Evolutionary conservation across 2,329 filamentous ascomycete species (phyloP).

Genomic region (Hymenoscyphus scutula): DNA sequence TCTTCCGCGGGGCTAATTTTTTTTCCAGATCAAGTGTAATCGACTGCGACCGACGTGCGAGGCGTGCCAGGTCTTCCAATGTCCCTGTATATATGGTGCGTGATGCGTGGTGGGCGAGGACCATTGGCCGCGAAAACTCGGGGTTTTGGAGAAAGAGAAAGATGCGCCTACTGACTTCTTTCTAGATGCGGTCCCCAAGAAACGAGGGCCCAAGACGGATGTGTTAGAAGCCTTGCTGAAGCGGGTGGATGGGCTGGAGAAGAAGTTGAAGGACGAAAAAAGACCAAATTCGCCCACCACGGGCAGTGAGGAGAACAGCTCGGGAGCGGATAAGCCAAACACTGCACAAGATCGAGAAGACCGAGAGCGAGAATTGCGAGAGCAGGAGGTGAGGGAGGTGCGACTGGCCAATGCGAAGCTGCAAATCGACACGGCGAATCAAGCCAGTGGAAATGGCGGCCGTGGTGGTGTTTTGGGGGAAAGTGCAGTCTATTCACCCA

Average conservation of each 20-base stretch:
- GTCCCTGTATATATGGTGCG: constrained; percentile 83
- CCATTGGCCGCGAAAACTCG: not conserved
- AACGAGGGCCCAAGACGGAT: constrained; percentile 86
- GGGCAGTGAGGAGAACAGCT: constrained; percentile 15
- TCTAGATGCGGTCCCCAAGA: constrained; percentile 82
- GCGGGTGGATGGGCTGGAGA: constrained; percentile 80
- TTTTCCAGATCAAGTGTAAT: constrained; percentile 82
- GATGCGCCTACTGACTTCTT: constrained; percentile 14
- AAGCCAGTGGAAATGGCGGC: not conserved
- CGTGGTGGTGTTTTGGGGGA: constrained; percentile 29
- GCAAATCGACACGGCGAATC: constrained; percentile 40
- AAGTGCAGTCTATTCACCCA: constrained; percentile 45
- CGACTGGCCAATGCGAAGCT: constrained; percentile 11
- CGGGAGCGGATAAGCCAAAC: constrained; percentile 26
- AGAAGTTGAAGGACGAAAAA: constrained; percentile 70
- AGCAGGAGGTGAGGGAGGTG: not conserved
- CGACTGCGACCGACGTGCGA: constrained; percentile 80
- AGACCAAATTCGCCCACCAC: constrained; percentile 36
- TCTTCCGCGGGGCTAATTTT: constrained; percentile 26
- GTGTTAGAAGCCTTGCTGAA: constrained; percentile 82
- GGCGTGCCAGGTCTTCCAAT: constrained; percentile 86
- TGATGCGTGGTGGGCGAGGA: not conserved
- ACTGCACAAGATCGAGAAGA: constrained; percentile 26
- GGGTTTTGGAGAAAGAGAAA: not conserved
- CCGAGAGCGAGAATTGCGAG: not conserved